Base-by-base conservation (phyloP, 306 rosid genomes). In the Arachis hypogaea region DNA sequence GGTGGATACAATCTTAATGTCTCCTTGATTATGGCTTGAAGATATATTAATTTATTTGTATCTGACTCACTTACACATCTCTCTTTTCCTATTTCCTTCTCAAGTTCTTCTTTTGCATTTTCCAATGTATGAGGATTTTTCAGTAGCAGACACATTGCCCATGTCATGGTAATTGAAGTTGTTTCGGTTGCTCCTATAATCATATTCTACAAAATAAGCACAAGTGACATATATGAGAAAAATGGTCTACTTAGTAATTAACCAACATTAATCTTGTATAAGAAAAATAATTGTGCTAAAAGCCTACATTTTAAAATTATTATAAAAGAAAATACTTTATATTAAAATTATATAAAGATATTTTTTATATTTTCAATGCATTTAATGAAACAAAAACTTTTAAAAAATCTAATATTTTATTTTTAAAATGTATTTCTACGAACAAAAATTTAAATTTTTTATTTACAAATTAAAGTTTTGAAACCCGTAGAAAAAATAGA, bases 1-100 rank as follows among this genome's bases (percentile, higher is more conserved):
- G 83, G 71, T 66, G 83, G 79, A 73, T 79, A 60, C 10, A 79
- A 79, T 60, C 83, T 72, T 2, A 79, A 2, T 42, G 82, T 72
- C 50, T 78, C 82, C 51, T 78, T 72, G 1, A 79, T 61, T 60
- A 73, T 60, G 4, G 79, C 83, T 8, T 73, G 71, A 73, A 79
- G 83, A 67, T 79, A 79, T 3, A 41, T 75, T 2, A 79, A 36
- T 18, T 73, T 73, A 9, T 3, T 73, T 54, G 47, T 58, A 56
- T 65, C 74, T 2, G 40, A 50, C 3, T 79, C 83, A 3, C 0
- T 43, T 52, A 73, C 6, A 0, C 6, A 7, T 43, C 41, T 45
- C 5, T 73, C 83, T 41, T 79, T 61, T 1, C 75, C 83, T 67
- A 79, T 33, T 11, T 79, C 51, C 5, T 0, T 49, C 12, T 66